These are phyloP conservation scores for Exophiala sp. DNA, from an alignment of 2,329 filamentous ascomycete species.

Conservation along the genomic window DNA sequence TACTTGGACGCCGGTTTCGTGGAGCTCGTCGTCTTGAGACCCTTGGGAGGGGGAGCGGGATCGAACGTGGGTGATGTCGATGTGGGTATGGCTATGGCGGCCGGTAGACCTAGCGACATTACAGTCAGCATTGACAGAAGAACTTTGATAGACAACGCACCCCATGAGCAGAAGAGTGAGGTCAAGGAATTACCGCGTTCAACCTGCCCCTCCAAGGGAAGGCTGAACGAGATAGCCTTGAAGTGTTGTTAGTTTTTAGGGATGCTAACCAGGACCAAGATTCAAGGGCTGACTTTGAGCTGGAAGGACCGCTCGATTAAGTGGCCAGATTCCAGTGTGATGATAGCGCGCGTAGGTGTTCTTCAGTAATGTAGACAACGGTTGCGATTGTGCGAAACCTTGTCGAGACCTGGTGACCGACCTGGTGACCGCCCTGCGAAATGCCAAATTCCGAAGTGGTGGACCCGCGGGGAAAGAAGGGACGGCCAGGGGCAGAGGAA, in stretches of 20 bases:
- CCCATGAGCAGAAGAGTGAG: constrained; percentile 27
- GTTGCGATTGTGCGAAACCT: constrained; percentile 4
- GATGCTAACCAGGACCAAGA: constrained; percentile 26
- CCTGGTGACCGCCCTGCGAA: constrained; percentile 18
- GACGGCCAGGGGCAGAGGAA: constrained; percentile 19
- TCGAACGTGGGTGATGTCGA: constrained; percentile 36
- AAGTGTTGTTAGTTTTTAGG: constrained; percentile 26
- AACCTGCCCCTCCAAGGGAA: constrained; percentile 22
- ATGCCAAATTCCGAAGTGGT: constrained; percentile 17
- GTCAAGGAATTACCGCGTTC: constrained; percentile 29
- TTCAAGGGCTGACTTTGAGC: constrained; percentile 18
- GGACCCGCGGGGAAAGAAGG: constrained; percentile 24
- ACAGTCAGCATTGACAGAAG: constrained; percentile 16
- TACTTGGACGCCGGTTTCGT: constrained; percentile 40
- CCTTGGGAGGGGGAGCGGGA: constrained; percentile 38
- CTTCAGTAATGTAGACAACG: constrained; percentile 4
- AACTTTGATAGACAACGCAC: constrained; percentile 20
- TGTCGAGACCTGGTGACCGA: constrained; percentile 14
- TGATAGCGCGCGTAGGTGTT: background rate
- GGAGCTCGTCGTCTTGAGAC: constrained; percentile 45
- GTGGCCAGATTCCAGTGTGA: constrained; percentile 18
- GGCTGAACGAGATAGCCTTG: constrained; percentile 30
- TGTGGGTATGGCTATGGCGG: constrained; percentile 45
- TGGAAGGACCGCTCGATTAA: constrained; percentile 16
- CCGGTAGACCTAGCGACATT: constrained; percentile 15